Conservation (phyloP, 495 filamentous ascomycete genomes). For the Halenospora varia region DNA sequence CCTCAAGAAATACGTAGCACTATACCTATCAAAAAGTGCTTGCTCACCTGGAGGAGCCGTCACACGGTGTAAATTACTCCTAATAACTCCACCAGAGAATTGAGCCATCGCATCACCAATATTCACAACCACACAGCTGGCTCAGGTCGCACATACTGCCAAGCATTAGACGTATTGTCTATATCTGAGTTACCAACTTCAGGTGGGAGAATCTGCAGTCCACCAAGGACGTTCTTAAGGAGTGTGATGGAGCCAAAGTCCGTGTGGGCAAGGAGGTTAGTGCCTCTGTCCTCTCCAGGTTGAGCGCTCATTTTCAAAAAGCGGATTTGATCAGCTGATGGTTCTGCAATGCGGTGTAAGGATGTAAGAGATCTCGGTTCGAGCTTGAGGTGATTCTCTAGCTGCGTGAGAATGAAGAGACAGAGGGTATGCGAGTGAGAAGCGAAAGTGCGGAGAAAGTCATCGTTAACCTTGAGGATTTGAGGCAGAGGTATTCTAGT, state of each 20-base stretch:
- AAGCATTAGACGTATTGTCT: constrained; percentile 24
- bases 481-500: not conserved
- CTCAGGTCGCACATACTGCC: constrained; percentile 55
- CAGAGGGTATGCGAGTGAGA: not conserved
- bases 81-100: constrained; percentile 52
- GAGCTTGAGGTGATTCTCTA: not conserved
- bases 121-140: constrained; percentile 55
- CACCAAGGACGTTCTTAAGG: constrained; percentile 76
- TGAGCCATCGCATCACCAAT: constrained; percentile 60
- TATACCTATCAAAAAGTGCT: constrained; percentile 43
- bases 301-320: constrained; percentile 44
- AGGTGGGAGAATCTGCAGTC: constrained; percentile 67
- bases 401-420: not conserved
- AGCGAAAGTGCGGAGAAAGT: not conserved
- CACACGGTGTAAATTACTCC: constrained; percentile 59
- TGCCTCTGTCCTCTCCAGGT: constrained; percentile 27
- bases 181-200: not conserved
- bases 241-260: constrained; percentile 86
- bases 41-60: constrained; percentile 50
- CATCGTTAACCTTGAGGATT: not conserved
- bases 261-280: constrained; percentile 64
- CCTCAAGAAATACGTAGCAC: constrained; percentile 58
- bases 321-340: constrained; percentile 54
- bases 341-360: constrained; percentile 38
- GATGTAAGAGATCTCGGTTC: not conserved